A percentile compares a stretch with the other conserved stretches of the same genome.
These are phyloP conservation scores for Hymenoscyphus fructigenus DNA, from an alignment of 2,329 filamentous ascomycete species.

Conservation along the genomic window DNA sequence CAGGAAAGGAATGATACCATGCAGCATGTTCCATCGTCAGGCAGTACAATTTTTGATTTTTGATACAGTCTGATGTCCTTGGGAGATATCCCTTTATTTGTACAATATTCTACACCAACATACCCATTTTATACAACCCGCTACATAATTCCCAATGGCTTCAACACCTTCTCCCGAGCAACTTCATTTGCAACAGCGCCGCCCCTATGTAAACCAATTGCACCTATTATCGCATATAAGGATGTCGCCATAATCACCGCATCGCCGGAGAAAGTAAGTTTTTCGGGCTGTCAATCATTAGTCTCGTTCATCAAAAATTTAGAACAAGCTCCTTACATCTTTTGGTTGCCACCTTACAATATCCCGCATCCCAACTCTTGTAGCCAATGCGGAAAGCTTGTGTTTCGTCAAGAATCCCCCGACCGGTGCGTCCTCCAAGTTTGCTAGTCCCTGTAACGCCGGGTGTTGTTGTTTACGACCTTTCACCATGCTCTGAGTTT, in stretches of 20 bases:
- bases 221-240: constrained; percentile 83
- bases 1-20: too few relatives aligned
- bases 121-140: constrained; percentile 28
- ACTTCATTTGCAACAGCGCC: constrained; percentile 73
- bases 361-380: constrained; percentile 66
- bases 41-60: too few relatives aligned
- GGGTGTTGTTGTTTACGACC: constrained; percentile 61
- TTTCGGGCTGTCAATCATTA: constrained; percentile 53
- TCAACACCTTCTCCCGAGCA: constrained; percentile 62
- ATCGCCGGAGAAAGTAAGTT: constrained; percentile 70
- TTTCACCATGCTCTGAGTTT: constrained; percentile 44
- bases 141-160: constrained; percentile 35
- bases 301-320: constrained; percentile 12
- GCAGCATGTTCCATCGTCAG: too few relatives aligned
- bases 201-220: constrained; percentile 84
- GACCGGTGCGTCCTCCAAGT: constrained; percentile 63
- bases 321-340: constrained; percentile 56
- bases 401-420: constrained; percentile 60
- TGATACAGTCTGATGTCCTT: too few relatives aligned
- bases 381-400: constrained; percentile 66
- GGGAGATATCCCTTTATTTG: not conserved
- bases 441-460: constrained; percentile 70
- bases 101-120: not conserved
- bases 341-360: constrained; percentile 88
- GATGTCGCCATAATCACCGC: constrained; percentile 74